Evolutionary conservation across 176 grass and related monocot genomes (phyloP).

Genomic region (Microstegium vimineum): DNA sequence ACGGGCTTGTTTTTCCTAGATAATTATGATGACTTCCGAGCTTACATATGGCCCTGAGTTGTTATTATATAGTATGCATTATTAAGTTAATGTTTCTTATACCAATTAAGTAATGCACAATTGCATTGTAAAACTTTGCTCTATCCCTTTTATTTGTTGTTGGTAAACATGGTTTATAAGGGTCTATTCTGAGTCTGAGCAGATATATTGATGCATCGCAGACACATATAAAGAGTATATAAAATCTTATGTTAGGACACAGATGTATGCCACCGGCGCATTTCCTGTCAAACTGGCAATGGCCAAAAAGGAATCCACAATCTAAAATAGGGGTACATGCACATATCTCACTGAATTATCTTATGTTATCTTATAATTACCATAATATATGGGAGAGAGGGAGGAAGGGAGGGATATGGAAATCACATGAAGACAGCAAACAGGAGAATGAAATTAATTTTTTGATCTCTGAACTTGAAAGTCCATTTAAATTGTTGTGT

Average conservation of each 20-base stretch:
- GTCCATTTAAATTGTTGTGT: not conserved
- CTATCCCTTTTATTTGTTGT: not conserved
- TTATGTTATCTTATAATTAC: not conserved
- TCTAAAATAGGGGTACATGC: not conserved
- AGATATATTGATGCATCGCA: not conserved
- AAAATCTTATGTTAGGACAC: not conserved
- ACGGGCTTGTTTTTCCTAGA: not conserved
- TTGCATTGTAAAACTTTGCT: not conserved
- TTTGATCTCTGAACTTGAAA: conserved; percentile 1
- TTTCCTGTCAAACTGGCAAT: not conserved
- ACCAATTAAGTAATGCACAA: not conserved
- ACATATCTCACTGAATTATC: not conserved
- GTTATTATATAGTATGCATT: not conserved
- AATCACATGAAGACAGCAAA: not conserved
- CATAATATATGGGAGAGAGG: too few species aligned
- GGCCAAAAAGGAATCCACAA: not conserved
- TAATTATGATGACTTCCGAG: not conserved
- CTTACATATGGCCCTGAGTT: not conserved
- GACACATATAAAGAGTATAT: not conserved
- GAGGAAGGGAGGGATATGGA: too few species aligned
- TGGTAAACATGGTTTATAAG: not conserved
- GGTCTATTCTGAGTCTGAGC: not conserved
- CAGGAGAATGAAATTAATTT: not conserved
- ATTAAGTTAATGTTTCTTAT: not conserved
- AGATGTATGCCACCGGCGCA: not conserved